Evolutionary conservation across 371 early-diverging fungal genomes (phyloP), one percentile per base, ranked within the genome.

Genomic region (Neoconidiobolus thromboides): DNA sequence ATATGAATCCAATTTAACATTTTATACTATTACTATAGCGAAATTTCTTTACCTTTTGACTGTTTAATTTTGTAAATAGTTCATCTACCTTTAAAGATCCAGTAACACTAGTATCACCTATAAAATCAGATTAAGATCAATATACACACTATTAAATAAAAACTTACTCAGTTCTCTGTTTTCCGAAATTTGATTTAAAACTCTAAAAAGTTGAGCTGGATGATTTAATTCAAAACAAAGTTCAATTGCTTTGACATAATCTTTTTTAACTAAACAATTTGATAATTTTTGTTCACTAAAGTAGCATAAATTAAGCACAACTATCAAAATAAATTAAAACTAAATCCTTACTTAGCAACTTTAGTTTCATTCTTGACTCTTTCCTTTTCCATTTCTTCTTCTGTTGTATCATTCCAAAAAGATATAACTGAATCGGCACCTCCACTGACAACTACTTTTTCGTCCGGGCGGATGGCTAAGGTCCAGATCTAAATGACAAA

Each of bases 371-470:
- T 72, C 62, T 79, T 81, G 44, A 72, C 70, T 54, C 77, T 69
- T 62, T 80, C 76, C 47, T 73, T 70, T 66, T 89, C 86, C 61
- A 85, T 76, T 66, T 89, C 89, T 61, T 85, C 76, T 52, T 77
- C 71, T 1, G 95, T 97, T 37, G 79, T 75, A 68, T 97, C 97
- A 65, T 86, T 77, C 95, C 94, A 96, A 10, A 96, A 67, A 57
- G 82, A 80, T 62, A 96, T 82, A 40, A 78, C 80, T 14, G 93
- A 90, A 67, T 96, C 96, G 0, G 89, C 91, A 43, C 88, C 88
- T 37, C 91, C 97, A 9, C 93, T 80, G 2, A 81, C 83, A 14
- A 96, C 67, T 51, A 72, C 64, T n/a, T 71, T 75, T 68, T 92
- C 91, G 55, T 83, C 84, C 43, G 74, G 73, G 56, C 78, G 75